A percentile compares a stretch with the other conserved stretches of the same genome.
phyloP scores from a whole-genome alignment of 2,329 filamentous ascomycete genomes.

The Aspergillus arachidicola region DNA sequence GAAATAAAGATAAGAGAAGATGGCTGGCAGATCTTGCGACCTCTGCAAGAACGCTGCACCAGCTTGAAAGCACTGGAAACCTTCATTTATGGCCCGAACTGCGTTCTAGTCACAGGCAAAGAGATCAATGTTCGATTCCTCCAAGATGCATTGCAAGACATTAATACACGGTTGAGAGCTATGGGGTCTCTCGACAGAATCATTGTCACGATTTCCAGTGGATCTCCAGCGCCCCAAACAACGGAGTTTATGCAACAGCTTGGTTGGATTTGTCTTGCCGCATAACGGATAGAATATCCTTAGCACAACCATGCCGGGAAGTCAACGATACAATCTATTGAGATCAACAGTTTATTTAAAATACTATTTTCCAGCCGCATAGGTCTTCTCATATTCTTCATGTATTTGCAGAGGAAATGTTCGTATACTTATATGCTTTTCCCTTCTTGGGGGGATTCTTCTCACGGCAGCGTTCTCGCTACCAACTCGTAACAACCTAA shows the following conservation, averaged over 20 bases:
- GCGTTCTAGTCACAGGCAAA: not conserved
- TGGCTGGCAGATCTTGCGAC: slow-evolving; percentile 3
- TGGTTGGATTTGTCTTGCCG: slow-evolving; percentile 11
- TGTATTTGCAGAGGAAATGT: no score
- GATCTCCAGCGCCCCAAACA: not conserved
- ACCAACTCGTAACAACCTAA: no score
- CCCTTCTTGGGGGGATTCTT: no score
- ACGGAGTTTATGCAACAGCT: slow-evolving; percentile 7
- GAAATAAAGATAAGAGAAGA: slow-evolving; percentile 3
- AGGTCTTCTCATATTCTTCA: no score
- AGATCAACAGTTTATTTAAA: no score
- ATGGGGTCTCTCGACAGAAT: slow-evolving; percentile 4
- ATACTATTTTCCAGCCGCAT: no score
- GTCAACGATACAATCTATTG: no score
- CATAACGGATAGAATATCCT: not conserved
- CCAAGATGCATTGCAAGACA: not conserved
- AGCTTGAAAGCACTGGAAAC: slow-evolving; percentile 5
- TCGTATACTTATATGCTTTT: no score
- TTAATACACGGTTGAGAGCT: not conserved
- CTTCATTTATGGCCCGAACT: slow-evolving; percentile 3
- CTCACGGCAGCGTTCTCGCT: no score
- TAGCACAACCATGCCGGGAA: no score
- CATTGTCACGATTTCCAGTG: slow-evolving; percentile 5
- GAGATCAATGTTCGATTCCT: not conserved
- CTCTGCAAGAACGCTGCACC: slow-evolving; percentile 1